These are phyloP conservation scores for Anthoceros angustus DNA, from an alignment of 225 moss, liverwort and hornwort genomes.

Conservation along the genomic window DNA sequence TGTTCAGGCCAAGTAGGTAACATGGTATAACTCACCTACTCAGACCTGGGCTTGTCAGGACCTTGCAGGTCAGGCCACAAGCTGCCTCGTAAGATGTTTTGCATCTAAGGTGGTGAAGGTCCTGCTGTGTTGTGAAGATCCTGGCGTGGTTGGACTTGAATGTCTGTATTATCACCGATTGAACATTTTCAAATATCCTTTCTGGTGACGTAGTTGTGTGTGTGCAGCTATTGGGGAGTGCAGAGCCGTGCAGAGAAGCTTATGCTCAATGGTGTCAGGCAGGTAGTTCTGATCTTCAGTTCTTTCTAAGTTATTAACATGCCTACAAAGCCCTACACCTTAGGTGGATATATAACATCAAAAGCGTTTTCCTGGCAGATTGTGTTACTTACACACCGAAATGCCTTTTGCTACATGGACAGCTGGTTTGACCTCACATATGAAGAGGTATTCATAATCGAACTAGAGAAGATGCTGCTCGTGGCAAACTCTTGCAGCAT, in stretches of 20 bases:
- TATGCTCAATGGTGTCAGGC: conserved; percentile 97
- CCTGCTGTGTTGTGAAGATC: no score
- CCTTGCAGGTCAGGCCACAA: no score
- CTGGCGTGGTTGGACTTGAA: no score
- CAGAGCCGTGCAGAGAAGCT: conserved; percentile 84
- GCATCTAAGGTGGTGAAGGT: background rate
- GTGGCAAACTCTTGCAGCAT: background rate
- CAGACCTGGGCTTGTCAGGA: no score
- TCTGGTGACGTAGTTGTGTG: conserved; percentile 6
- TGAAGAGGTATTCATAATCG: conserved; percentile 48
- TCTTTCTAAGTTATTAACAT: no score
- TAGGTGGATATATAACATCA: no score
- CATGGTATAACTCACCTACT: conserved; percentile 10
- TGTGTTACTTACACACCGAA: conserved; percentile 80
- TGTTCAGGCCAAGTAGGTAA: conserved; percentile 98
- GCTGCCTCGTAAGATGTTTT: no score
- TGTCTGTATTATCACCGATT: background rate
- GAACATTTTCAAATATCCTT: background rate
- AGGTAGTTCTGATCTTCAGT: conserved; percentile 24
- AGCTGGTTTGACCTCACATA: conserved; percentile 68
- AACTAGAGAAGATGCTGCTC: background rate
- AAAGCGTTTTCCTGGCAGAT: conserved; percentile 33
- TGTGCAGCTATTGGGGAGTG: conserved; percentile 83
- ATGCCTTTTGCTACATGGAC: conserved; percentile 84
- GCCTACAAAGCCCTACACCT: no score